A percentile compares a stretch with the other conserved stretches of the same genome.
These are phyloP conservation scores for Phaffia rhodozyma DNA, from an alignment of 1,284 basidiomycete genomes.

Conservation along the genomic window DNA sequence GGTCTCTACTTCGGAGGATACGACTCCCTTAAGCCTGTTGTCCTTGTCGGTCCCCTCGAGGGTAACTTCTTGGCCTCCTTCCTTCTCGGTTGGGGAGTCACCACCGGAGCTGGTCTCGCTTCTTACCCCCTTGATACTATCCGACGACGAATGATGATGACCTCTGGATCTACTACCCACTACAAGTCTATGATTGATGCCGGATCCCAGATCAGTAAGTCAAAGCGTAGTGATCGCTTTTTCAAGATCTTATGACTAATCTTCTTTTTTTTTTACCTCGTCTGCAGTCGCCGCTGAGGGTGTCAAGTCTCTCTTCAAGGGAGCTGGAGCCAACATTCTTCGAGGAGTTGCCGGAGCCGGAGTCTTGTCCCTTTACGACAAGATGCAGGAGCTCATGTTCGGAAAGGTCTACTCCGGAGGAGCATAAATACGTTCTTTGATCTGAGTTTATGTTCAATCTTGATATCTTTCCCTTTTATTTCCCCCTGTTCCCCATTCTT, in stretches of 20 bases:
- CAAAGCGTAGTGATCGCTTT: conserved; percentile 22
- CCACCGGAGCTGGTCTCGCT: conserved; percentile 47
- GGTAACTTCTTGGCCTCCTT: conserved; percentile 55
- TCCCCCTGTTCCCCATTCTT: conserved; percentile 4
- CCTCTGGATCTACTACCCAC: conserved; percentile 47
- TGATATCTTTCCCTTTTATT: conserved; percentile 9
- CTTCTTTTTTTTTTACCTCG: not conserved
- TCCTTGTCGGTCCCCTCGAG: conserved; percentile 47
- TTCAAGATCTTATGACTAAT: not conserved
- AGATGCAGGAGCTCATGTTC: conserved; percentile 55
- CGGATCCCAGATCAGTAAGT: conserved; percentile 45
- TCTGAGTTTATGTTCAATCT: conserved; percentile 18
- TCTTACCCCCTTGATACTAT: conserved; percentile 58
- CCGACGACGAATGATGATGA: conserved; percentile 53
- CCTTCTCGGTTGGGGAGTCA: conserved; percentile 46
- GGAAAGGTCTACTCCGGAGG: conserved; percentile 83
- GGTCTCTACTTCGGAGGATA: conserved; percentile 44
- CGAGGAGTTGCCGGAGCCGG: conserved; percentile 61
- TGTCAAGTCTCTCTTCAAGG: conserved; percentile 49
- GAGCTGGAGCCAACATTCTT: conserved; percentile 33
- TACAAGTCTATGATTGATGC: conserved; percentile 51
- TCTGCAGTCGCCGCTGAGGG: conserved; percentile 40
- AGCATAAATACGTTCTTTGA: not conserved
- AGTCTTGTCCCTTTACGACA: conserved; percentile 55
- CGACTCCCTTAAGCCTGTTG: conserved; percentile 46